Base-by-base conservation (phyloP, 352 stramenopile genomes). In the Globisporangium middletonii region DNA sequence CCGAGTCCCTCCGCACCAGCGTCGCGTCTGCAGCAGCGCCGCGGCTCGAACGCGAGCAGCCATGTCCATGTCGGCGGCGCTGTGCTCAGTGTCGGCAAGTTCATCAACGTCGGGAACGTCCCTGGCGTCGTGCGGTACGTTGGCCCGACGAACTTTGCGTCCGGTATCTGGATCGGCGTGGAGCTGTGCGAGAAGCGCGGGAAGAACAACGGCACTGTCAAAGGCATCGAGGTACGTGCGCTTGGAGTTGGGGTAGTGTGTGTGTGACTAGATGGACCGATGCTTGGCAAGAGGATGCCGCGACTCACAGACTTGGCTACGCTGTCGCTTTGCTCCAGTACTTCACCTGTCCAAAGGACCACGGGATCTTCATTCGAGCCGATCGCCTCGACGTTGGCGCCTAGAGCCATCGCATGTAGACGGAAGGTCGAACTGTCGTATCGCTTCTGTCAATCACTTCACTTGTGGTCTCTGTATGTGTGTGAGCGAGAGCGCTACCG, bases 321-420 rank as follows among this genome's bases (percentile, higher is more conserved):
- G 26, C 42, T 55, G 1, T 47, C 23, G 43, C 68, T 37, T 30
- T 13, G 35, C 41, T 69, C 27, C 44, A 74, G 44, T 92, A 92
- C 56, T 92, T 92, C 50, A 73, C 46, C 33, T 90, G 79, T 45
- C 49, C 73, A 7, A 51, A 60, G 12, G 61, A 77, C 49, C 76
- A 88, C 50, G 77, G 80, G 28, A 81, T 92, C 47, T 89, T 91
- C 59, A 80, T 91, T 37, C 80, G 78, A 33, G 70, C 80, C 46
- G 79, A 79, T 33, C 72, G 72, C 7, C 69, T 87, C 33, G 75
- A 86, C 46, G 61, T 82, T 44, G 57, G 50, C 9, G 35, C 55
- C 13, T 67, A 51, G 64, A 18, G 30, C 42, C 1, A 23, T 28
- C 16, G 2, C 19, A 1, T 43, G 6, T 15, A 35, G 18, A 4